phyloP scores from a whole-genome alignment of 2,329 filamentous ascomycete species.

The Trichoderma atrobrunneum region DNA sequence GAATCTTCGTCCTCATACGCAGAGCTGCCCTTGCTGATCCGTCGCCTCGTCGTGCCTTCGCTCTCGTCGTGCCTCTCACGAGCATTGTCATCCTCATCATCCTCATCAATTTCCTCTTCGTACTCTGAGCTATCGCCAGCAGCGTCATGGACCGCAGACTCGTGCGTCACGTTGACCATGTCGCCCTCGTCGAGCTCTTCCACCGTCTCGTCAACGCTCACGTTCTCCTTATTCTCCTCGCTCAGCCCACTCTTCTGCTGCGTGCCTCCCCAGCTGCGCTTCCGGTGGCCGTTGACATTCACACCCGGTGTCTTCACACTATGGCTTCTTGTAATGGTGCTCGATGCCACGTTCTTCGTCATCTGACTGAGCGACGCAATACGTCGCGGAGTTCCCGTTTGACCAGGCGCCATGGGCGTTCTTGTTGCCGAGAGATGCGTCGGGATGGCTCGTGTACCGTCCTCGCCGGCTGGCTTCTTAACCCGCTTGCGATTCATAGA shows the following conservation, averaged over 20 bases:
- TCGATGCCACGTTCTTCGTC: slow-evolving; percentile 65
- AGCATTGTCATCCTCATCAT: slow-evolving; percentile 19
- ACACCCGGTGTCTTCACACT: slow-evolving; percentile 64
- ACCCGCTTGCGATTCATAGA: slow-evolving; percentile 59
- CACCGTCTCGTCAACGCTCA: slow-evolving; percentile 59
- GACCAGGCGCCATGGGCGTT: slow-evolving; percentile 44
- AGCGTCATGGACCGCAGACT: slow-evolving; percentile 18
- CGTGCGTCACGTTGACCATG: slow-evolving; percentile 12
- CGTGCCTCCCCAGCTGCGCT: slow-evolving; percentile 66
- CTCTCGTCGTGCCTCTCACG: slow-evolving; percentile 33
- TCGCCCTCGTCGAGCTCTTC: slow-evolving; percentile 49
- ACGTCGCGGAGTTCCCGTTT: slow-evolving; percentile 63
- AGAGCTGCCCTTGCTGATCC: slow-evolving; percentile 48
- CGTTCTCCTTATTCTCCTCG: slow-evolving; percentile 61
- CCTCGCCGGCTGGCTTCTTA: slow-evolving; percentile 38
- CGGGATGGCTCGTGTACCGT: slow-evolving; percentile 28
- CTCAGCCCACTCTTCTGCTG: slow-evolving; percentile 47
- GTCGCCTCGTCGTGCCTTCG: slow-evolving; percentile 51
- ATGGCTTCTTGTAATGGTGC: slow-evolving; percentile 71
- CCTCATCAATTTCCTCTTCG: slow-evolving; percentile 22
- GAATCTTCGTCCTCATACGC: slow-evolving; percentile 40
- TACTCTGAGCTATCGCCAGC: slow-evolving; percentile 23
- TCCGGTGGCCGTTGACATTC: slow-evolving; percentile 50
- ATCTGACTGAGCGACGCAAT: slow-evolving; percentile 93
- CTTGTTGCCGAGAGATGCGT: slow-evolving; percentile 54